Conservation (phyloP, 2,329 filamentous ascomycete species). For the Pseudogymnoascus sp. region DNA sequence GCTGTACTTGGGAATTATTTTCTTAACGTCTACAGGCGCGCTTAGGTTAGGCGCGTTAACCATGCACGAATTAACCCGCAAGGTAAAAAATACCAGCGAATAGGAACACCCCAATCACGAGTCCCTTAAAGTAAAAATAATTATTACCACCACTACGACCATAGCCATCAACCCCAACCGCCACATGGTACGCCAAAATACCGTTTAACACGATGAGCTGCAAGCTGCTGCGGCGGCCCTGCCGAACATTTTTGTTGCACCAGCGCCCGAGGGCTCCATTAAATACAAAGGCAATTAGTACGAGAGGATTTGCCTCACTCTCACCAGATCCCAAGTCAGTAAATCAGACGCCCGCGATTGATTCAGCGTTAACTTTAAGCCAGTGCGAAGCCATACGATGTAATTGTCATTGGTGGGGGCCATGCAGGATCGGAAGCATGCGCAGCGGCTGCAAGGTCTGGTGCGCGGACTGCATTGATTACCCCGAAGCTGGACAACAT, state of each 20-base stretch:
- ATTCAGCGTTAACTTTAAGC: not conserved
- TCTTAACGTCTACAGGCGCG: not conserved
- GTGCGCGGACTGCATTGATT: conserved; percentile 80
- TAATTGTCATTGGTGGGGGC: conserved; percentile 89
- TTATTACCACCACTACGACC: not conserved
- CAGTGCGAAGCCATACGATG: conserved; percentile 58
- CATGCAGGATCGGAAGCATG: conserved; percentile 94
- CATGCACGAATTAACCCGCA: not conserved
- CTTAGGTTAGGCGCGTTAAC: conserved; percentile 1
- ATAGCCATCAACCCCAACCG: not conserved
- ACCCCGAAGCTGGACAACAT: conserved; percentile 85
- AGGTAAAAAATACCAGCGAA: not conserved
- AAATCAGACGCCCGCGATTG: not conserved
- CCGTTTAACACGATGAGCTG: not conserved
- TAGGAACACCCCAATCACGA: not conserved
- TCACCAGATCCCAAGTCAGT: not conserved
- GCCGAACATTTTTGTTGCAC: not conserved
- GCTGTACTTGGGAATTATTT: not conserved
- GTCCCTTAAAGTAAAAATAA: conserved; percentile 1
- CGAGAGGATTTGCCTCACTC: not conserved
- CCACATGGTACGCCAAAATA: not conserved
- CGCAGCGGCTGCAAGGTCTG: conserved; percentile 78
- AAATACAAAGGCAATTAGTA: not conserved
- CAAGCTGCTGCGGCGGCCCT: not conserved
- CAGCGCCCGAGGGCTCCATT: not conserved